Evolutionary conservation across 768 basidiomycete genomes (phyloP).

Genomic region (Calvatia gigantea): DNA sequence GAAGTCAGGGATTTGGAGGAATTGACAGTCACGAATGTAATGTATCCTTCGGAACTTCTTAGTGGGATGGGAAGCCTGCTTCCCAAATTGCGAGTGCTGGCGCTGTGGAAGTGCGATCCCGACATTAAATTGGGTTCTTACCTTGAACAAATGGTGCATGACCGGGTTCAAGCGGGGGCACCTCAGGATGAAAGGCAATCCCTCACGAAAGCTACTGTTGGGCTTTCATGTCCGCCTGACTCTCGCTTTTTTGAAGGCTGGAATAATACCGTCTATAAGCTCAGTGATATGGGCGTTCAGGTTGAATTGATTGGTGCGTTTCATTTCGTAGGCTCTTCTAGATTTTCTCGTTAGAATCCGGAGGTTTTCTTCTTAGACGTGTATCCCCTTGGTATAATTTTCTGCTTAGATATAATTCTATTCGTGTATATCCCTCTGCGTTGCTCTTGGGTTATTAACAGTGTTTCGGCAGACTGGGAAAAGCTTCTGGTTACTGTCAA

Average conservation of each 20-base stretch:
- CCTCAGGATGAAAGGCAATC: background rate
- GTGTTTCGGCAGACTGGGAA: no score
- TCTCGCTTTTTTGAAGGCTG: background rate
- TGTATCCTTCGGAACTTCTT: conserved; percentile 6
- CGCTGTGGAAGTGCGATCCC: background rate
- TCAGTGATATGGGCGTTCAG: background rate
- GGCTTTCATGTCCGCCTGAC: background rate
- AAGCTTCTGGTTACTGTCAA: no score
- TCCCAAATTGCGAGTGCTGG: background rate
- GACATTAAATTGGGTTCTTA: background rate
- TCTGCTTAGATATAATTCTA: no score
- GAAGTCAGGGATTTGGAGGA: background rate
- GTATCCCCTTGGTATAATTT: background rate
- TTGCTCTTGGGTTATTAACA: no score
- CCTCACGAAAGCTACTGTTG: background rate
- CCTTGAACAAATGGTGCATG: background rate
- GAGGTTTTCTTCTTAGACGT: background rate
- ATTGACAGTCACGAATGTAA: background rate
- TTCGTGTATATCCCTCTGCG: no score
- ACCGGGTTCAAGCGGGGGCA: background rate
- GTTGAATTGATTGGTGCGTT: background rate
- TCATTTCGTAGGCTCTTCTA: background rate
- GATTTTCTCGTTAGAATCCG: background rate
- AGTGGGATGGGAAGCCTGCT: background rate
- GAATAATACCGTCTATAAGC: background rate